Base-by-base conservation (phyloP, 306 rosid genomes). In the Dryas octopetala region DNA sequence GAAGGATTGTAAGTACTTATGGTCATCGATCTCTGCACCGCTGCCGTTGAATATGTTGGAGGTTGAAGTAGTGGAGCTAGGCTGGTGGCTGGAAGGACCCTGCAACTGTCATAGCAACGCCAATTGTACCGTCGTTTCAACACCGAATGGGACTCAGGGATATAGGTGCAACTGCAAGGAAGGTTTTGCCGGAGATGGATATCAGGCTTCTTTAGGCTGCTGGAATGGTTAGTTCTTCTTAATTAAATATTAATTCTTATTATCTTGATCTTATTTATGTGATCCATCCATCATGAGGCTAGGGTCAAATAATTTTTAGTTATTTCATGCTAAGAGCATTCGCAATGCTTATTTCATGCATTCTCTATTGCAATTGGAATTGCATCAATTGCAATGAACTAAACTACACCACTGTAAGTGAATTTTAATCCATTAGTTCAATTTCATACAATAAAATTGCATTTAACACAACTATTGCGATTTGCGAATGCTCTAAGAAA, bases 41-140 rank as follows among this genome's bases (percentile, higher is more conserved):
- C 38, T 32, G 38, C 3, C 2, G 38, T 32, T 32, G 38, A 32
- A 32, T 32, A 32, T 70, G 45, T 80, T 95, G 86, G 93, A 87
- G 67, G 86, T 95, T 12, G 88, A 81, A 74, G 83, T 83, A 13
- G 86, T 85, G 43, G 89, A 87, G 70, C 87, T 95, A 28, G 97
- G 85, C 4, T 95, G 97, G 96, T 95, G 97, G 98, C 62, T 90
- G 43, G 78, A 79, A 4, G 98, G 98, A 40, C 66, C 4, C 8
- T 95, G 98, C 73, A 63, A 6, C 7, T 95, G 98, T 71, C 83
- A 85, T 41, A 9, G 3, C 7, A 47, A 89, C 62, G 90, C 97
- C 15, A 78, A 82, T 57, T 95, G 98, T 74, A 78, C 84, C 9
- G 0, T 0, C 9, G 11, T 86, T 44, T 4, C 11, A 3, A 58